Evolutionary conservation across 2,329 filamentous ascomycete species (phyloP), one percentile per base, ranked within the genome.

Genomic region (Diaporthe sp.): DNA sequence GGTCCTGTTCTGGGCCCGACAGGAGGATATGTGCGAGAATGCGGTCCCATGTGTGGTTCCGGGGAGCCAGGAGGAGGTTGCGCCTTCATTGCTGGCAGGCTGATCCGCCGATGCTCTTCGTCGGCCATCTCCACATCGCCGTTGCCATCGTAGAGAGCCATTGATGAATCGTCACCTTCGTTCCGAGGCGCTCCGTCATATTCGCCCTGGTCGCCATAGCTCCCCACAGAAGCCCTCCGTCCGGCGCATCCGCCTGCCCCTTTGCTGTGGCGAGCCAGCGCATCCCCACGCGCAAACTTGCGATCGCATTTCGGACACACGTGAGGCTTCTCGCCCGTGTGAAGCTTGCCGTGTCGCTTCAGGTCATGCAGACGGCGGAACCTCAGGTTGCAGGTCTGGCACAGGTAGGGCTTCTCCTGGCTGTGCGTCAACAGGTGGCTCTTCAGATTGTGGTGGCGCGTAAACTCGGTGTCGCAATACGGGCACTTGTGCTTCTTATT

Each of bases 401-500:
- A 99, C 39, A 97, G 91, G 82, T 97, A 99, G 0, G 97, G 97
- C 85, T 99, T 99, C 84, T 99, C 97, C 87, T 99, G 96, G 81
- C 96, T 98, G 84, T 98, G 97, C 0, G 97, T 98, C 82, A 99
- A 91, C 75, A 99, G 90, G 86, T 99, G 97, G 79, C 95, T 98
- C 86, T 98, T 99, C 39, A 98, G 90, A 81, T 99, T 98, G 83
- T 98, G 97, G 82, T 98, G 97, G 60, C 97, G 92, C 39, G 97
- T 99, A 80, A 99, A 99, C 81, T 98, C 97, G 7, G 97, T 98
- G 53, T 95, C 92, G 88, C 97, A 99, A 84, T 98, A 98, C 0
- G 95, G 96, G 82, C 97, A 99, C 84, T 97, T 98, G 86, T 99
- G 96, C 81, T 97, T 96, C 86, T 98, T 98, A 71, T 86, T 85